Base-by-base conservation (phyloP, 2,329 filamentous ascomycete species). In the Metarhizium robertsii region DNA sequence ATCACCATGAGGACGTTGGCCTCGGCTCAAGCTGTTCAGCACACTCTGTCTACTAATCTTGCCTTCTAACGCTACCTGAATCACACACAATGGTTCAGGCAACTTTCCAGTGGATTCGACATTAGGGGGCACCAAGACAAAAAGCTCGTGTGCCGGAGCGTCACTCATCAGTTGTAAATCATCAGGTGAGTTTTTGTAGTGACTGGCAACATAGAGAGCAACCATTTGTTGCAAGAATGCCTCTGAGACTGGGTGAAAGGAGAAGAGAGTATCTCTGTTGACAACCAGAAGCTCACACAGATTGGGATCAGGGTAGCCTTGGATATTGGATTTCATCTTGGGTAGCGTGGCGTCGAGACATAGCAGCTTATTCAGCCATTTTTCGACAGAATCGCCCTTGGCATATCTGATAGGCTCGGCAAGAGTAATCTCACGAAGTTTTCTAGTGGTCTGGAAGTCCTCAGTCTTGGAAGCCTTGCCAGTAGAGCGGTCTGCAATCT, bases 101-200 rank as follows among this genome's bases (percentile, higher is more conserved):
- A 99, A 77, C 62, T 86, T 86, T 55, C 86, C 85, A 54, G 85
- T 85, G 53, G 86, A 83, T 61, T 92, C 88, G 3, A 87, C 79
- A 16, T 92, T 84, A 0, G 94, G 92, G 2, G 92, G 88, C 2
- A 95, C 90, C 29, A 99, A 83, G 10, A 97, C 94, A 65, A 94
- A 99, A 6, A 99, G 81, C 69, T 97, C 92, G 71, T 99, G 94
- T 0, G 94, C 92, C 1, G 94, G 94, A 1, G 94, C 94, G 71
- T 99, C 94, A 59, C 90, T 96, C 90, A 99, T 95, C 56, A 99
- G 81, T 69, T 97, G 94, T n/a, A 99, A 79, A 65, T 99, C 94
- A 65, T 99, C 95, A 0, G 94, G 94, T 0, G 92, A 90, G 73
- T 99, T 99, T 73, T 97, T 97, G 78, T 99, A 96, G 71, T 96